These are phyloP conservation scores for Pseudogymnoascus sp. DNA, from an alignment of 2,329 filamentous ascomycete genomes.

Conservation along the genomic window DNA sequence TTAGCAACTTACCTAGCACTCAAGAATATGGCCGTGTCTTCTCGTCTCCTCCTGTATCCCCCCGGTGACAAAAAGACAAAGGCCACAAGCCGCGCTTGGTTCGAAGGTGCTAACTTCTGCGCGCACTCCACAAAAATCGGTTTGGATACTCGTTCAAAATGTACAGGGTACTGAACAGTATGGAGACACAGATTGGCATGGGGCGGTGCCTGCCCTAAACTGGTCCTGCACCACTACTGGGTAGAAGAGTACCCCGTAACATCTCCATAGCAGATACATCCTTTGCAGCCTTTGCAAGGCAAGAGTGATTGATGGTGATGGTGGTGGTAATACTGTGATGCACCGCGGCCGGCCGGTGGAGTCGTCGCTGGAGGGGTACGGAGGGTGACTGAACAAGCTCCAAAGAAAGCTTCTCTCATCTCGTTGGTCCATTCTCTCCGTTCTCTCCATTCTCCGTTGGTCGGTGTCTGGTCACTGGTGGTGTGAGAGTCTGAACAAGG, in stretches of 20 bases:
- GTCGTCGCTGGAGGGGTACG: background rate
- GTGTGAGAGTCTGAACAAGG: constrained; percentile 1
- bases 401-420: background rate
- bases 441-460: background rate
- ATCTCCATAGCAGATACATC: constrained; percentile 1
- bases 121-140: background rate
- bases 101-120: background rate
- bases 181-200: constrained; percentile 3
- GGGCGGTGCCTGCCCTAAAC: background rate
- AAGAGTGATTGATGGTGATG: too few relatives aligned
- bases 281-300: background rate
- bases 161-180: background rate
- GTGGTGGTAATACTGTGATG: constrained; percentile 2
- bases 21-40: background rate
- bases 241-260: background rate
- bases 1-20: background rate
- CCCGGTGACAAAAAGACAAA: background rate
- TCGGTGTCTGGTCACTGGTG: background rate
- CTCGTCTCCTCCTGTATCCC: background rate
- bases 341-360: constrained; percentile 6
- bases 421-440: background rate
- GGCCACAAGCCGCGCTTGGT: background rate
- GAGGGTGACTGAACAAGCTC: background rate
- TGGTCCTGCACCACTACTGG: constrained; percentile 1
- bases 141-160: constrained; percentile 4